Conservation (phyloP, 805 yeast species). For the Ogataea thermomethanolica region DNA sequence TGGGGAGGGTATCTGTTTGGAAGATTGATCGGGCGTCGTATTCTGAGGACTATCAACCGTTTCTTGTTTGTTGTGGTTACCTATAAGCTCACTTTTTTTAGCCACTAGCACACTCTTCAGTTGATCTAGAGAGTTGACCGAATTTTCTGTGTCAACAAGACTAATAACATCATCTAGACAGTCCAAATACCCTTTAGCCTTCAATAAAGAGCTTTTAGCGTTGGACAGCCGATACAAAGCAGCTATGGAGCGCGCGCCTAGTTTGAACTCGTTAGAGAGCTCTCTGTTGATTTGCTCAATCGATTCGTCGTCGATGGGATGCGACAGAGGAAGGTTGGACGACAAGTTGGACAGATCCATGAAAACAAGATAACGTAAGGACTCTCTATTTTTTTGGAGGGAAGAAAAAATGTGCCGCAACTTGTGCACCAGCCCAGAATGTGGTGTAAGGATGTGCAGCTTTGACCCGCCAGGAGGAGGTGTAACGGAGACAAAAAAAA, state of each 20-base stretch:
- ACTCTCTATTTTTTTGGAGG: background rate
- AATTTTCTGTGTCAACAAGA: slow-evolving; percentile 20
- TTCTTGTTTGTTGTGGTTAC: slow-evolving; percentile 1
- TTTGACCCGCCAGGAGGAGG: background rate
- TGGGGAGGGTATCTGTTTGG: background rate
- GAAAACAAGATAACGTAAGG: slow-evolving; percentile 1
- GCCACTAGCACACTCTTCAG: slow-evolving; percentile 36
- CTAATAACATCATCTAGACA: slow-evolving; percentile 52
- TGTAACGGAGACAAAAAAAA: background rate
- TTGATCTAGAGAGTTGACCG: slow-evolving; percentile 33
- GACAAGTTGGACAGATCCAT: slow-evolving; percentile 68
- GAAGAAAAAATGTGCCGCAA: slow-evolving; percentile 6
- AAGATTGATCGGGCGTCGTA: background rate
- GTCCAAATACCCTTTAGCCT: slow-evolving; percentile 56
- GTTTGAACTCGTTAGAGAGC: slow-evolving; percentile 59
- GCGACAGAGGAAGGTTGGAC: slow-evolving; percentile 49
- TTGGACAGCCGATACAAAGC: slow-evolving; percentile 61
- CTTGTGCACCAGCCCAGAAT: background rate
- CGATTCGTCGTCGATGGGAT: slow-evolving; percentile 45
- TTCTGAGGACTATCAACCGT: background rate
- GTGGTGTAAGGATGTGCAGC: background rate
- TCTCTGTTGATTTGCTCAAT: slow-evolving; percentile 48
- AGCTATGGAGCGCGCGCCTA: slow-evolving; percentile 70
- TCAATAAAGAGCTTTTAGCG: slow-evolving; percentile 44
- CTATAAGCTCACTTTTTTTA: slow-evolving; percentile 27